Conservation (phyloP, 768 basidiomycete genomes). For the Dendrothele bispora region DNA sequence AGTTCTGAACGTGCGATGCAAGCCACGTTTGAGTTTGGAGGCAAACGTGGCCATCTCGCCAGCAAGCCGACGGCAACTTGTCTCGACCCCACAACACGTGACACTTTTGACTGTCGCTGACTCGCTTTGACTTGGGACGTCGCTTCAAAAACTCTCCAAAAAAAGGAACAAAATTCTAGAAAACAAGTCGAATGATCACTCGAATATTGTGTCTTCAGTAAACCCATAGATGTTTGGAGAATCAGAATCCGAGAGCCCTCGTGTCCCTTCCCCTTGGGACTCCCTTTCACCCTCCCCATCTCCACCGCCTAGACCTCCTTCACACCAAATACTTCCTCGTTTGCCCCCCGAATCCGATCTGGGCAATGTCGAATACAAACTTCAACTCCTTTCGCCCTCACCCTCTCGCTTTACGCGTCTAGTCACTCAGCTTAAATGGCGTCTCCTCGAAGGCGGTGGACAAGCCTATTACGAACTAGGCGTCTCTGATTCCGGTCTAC, state of each 20-base stretch:
- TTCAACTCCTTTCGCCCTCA: conserved; percentile 80
- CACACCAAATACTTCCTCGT: conserved; percentile 16
- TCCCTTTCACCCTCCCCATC: conserved; percentile 49
- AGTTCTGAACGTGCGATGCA: too few relatives aligned
- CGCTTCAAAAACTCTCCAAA: too few relatives aligned
- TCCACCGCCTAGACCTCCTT: conserved; percentile 25
- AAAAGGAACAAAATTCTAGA: too few relatives aligned
- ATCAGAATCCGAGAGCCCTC: conserved; percentile 76
- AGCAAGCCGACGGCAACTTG: too few relatives aligned
- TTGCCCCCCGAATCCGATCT: conserved; percentile 58
- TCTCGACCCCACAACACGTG: too few relatives aligned
- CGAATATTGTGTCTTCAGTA: conserved; percentile 54
- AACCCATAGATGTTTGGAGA: conserved; percentile 70
- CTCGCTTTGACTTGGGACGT: too few relatives aligned
- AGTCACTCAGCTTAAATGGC: conserved; percentile 96
- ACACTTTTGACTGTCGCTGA: too few relatives aligned
- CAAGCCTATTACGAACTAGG: conserved; percentile 83
- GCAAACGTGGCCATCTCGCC: too few relatives aligned
- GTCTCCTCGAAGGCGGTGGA: conserved; percentile 81
- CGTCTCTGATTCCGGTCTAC: conserved; percentile 84
- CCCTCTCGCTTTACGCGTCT: conserved; percentile 77
- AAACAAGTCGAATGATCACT: conserved; percentile 60
- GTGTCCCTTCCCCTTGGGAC: conserved; percentile 84
- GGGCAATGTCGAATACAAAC: conserved; percentile 94
- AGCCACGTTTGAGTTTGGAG: too few relatives aligned